These are phyloP conservation scores for Fusarium pseudocircinatum DNA, from an alignment of 2,329 filamentous ascomycete species.

Conservation along the genomic window DNA sequence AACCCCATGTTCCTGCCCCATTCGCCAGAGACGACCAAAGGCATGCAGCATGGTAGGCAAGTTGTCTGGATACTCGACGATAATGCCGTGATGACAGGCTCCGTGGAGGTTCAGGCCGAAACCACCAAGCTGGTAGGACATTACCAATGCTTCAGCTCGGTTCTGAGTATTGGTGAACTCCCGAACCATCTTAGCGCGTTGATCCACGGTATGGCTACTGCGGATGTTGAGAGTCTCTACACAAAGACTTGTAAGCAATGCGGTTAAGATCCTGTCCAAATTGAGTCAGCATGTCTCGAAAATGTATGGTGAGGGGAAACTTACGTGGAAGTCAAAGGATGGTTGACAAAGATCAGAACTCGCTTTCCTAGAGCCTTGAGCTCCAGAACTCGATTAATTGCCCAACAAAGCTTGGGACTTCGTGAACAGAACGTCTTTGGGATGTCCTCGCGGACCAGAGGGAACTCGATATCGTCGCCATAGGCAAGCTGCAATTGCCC, in stretches of 20 bases:
- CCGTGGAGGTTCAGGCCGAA: neutral
- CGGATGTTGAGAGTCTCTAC: neutral
- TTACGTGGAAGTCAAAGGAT: neutral
- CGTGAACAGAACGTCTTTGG: neutral
- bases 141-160: neutral
- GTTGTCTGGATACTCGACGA: neutral
- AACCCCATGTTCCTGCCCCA: neutral
- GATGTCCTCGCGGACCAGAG: neutral
- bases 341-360: neutral
- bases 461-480: neutral
- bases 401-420: neutral
- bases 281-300: neutral
- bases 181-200: neutral
- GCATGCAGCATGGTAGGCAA: neutral
- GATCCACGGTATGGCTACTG: accelerated
- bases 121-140: accelerated
- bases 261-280: neutral
- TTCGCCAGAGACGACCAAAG: neutral
- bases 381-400: accelerated
- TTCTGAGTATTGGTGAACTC: neutral
- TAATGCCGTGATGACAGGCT: neutral
- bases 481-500: neutral
- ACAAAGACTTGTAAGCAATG: neutral
- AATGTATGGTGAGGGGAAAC: neutral
- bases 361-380: accelerated